phyloP scores from a whole-genome alignment of 208 protist species.

The Angomonas deanei region DNA sequence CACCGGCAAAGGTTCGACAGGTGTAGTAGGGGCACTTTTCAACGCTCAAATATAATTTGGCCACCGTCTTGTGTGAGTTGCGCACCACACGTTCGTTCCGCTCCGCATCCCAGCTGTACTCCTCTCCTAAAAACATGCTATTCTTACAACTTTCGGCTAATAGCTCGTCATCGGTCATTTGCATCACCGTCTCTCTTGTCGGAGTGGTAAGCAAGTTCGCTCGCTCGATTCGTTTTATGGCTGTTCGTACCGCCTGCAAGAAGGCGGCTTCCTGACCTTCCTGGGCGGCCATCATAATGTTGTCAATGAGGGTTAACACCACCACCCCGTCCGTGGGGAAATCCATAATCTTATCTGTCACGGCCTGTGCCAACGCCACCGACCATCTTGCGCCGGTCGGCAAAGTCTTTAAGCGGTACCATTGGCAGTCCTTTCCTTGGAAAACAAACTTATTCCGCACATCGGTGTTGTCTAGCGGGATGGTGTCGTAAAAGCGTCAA shows the following conservation, averaged over 20 bases:
- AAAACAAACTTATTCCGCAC: slow-evolving; percentile 21
- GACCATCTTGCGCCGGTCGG: slow-evolving; percentile 26
- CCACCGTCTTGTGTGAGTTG: slow-evolving; percentile 26
- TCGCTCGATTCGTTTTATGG: slow-evolving; percentile 10
- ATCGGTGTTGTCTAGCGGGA: slow-evolving; percentile 12
- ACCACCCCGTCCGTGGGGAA: slow-evolving; percentile 7
- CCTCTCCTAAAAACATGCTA: slow-evolving; percentile 24
- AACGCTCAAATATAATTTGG: slow-evolving; percentile 15
- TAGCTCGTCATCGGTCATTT: slow-evolving; percentile 8
- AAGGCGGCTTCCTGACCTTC: slow-evolving; percentile 22
- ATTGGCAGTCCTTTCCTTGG: neutral
- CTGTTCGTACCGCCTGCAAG: slow-evolving; percentile 4
- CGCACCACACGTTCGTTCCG: slow-evolving; percentile 10
- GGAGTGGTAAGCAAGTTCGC: slow-evolving; percentile 25
- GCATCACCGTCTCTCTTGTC: slow-evolving; percentile 9
- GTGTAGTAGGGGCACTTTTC: neutral
- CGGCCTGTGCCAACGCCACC: slow-evolving; percentile 17
- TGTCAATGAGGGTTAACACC: slow-evolving; percentile 22
- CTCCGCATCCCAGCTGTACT: slow-evolving; percentile 14
- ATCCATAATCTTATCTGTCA: slow-evolving; percentile 17
- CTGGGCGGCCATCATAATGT: slow-evolving; percentile 21
- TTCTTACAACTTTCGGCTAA: slow-evolving; percentile 1
- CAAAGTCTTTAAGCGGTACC: slow-evolving; percentile 14
- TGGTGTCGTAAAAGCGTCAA: slow-evolving; percentile 34
- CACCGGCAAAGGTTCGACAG: too few relatives aligned